Base-by-base conservation (phyloP, 2,329 filamentous ascomycete species). In the Remersonia thermophila region DNA sequence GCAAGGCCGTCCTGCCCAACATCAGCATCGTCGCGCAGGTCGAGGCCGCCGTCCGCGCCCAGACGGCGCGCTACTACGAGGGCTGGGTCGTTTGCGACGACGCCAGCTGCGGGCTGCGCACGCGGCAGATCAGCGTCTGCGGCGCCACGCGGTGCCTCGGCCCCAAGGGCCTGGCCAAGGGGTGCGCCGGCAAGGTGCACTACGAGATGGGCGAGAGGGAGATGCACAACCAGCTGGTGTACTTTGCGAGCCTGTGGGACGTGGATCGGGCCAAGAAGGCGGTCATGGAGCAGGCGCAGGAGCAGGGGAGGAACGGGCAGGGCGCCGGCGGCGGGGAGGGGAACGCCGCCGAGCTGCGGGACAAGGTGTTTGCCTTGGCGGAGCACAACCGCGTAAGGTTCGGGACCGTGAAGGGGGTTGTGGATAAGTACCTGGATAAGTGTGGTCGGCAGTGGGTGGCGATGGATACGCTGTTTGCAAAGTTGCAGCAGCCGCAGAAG, bases 211-310 rank as follows among this genome's bases (percentile, higher is more conserved):
- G 73, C 1, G 91, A 96, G 62, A 89, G 91, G 61, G 80, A 81
- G 51, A 71, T 96, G 40, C 96, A 95, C 63, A 96, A 93, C 57
- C 91, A 98, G 61, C 67, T 98, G 28, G 63, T 96, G 37, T 98
- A 94, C 62, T 82, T 87, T 55, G 73, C 81, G 20, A 71, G 71
- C 33, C 61, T 96, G 37, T 98, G 86, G 67, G 87, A 98, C 58
- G 81, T 93, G 3, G 87, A 96, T 43, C 85, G 83, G 60, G 81
- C 81, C 11, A 73, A 74, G 45, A 52, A 31, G 64, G 59, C n/a
- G 61, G 62, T 12, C 49, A 45, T 4, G 52, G 48, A 30, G 43
- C 44, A 11, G 52, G 47, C 11, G 50, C 48, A 6, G 40, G 18
- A 33, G 16, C 15, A n/a, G 3, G 32, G 4, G 44, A 48, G 61